Evolutionary conservation across 2,329 filamentous ascomycete species (phyloP), one percentile per base, ranked within the genome.

Genomic region (Epichloe typhina): DNA sequence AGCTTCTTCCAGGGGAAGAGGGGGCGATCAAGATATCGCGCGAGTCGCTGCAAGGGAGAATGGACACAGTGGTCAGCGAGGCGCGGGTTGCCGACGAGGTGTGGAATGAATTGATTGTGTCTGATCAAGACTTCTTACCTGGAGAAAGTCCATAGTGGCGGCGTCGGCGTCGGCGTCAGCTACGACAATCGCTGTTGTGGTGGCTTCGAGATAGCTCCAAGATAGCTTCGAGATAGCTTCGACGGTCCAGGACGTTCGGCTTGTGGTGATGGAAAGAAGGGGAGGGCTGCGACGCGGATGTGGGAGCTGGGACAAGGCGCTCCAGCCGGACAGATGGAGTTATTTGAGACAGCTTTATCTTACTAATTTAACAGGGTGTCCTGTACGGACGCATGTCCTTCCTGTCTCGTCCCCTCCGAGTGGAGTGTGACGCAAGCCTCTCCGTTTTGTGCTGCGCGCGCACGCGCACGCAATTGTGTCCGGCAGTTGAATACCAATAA

Each of bases 1-100:
- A 98, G 82, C 66, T 82, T 86, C 80, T 96, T 98, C 93, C 93
- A 98, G 50, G 93, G 91, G 73, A 97, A 95, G 64, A 87, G 75
- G 52, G 91, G 90, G 64, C 87, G 82, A 74, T 98, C 93, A 62
- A 97, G 84, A 69, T 86, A 83, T 68, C 80, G 81, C 64, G 88
- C 88, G 59, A 97, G 82, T 73, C 79, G 78, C 80, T 84, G 63
- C 46, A 46, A 9, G 17, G 21, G 19, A 44, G 38, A 41, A 36
- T 11, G 7, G 1, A 49, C n/a, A 35, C 8, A 19, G 5, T 21
- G 39, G 35, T 49, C 21, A 52, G 46, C 36, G 42, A 40, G n/a
- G 11, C 15, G 26, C 5, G 26, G 11, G 15, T 9, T 31, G 26
- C 26, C 26, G 8, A 31, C 26, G 26, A 31, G 9, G 31, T 31